Base-by-base conservation (phyloP, 176 grass and related monocot species). In the Canna indica region DNA sequence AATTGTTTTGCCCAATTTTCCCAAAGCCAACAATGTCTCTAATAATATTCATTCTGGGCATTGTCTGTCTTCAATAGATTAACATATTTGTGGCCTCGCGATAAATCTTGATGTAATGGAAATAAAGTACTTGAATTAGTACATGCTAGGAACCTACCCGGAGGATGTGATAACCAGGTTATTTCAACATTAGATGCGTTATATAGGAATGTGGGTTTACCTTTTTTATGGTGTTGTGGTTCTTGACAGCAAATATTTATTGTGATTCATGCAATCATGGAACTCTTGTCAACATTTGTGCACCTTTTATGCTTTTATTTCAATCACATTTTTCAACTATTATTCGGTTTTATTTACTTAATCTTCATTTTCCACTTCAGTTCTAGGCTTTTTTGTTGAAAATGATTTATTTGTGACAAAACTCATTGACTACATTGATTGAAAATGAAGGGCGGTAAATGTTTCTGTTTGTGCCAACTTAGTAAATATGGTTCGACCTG, bases 391-490 rank as follows among this genome's bases (percentile, higher is more conserved):
- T 78, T 66, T 22, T 38, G 16, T 59, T 44, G 39, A 8, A 62
- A 20, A 22, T 73, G 12, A 0, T 76, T 65, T 79, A 79, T 69
- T 25, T 66, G 28, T 34, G 27, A 62, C 29, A 28, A n/a, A n/a
- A 41, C 12, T 39, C 18, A 44, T 30, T 81, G 29, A 64, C 67
- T 44, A 9, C 64, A 3, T 73, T 62, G 52, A 36, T 79, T 59
- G 22, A 29, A 39, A 60, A 54, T 78, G 65, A 67, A 97, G 94
- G 82, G 94, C 89, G 59, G 89, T 73, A 73, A 89, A 97, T 81
- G 94, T 97, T 47, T 97, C 90, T 73, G 85, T 84, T 80, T 97
- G 86, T 92, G 94, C 83, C 36, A 83, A 85, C 64, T 83, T 97
- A 77, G 94, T 97, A 74, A 97, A 97, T 69, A 76, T 85, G 73